Base-by-base conservation (phyloP, 208 protist species). In the Trypanosomatidae sp. region DNA sequence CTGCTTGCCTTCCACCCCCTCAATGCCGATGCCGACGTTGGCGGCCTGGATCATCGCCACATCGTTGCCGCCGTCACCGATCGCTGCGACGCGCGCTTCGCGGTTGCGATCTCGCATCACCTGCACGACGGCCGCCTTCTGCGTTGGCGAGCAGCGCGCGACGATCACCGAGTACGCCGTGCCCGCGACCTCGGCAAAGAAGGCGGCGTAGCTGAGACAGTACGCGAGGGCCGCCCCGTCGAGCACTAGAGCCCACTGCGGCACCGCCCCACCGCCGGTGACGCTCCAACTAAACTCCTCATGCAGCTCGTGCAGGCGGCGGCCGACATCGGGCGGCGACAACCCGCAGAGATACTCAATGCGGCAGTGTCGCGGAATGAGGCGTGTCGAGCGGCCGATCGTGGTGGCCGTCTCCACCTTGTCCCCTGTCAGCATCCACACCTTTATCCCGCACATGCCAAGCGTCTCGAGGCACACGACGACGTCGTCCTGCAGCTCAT, bases 381-480 rank as follows among this genome's bases (percentile, higher is more conserved):
- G 77, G 5, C 90, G 91, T 5, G 96, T 97, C 8, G 87, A 89
- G 19, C 95, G 93, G 25, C 95, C 97, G 78, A 99, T 99, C 62
- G 96, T 98, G 22, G 84, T 97, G 22, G 98, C 97, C 15, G 98
- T 99, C 74, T 98, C 96, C 12, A 98, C 87, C 81, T 99, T 99
- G 82, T 99, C 99, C 50, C 99, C 99, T 2, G 99, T 99, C 1
- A 99, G 86, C 89, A 99, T 98, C 99, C 99, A 99, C 9, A 99
- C 90, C 52, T 97, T 98, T 44, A 99, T 95, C 50, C 97, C 98
- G n/a, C 98, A 98, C 86, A 99, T 98, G 59, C 95, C 84, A 0
- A 99, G 84, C 50, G 84, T 92, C 79, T 99, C 98, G 0, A 99
- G 82, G 52, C 98, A 98, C 2, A 85, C 75, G n/a, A 89, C 82